These are phyloP conservation scores for Parathielavia hyrcaniae DNA, from an alignment of 495 filamentous ascomycete species.

Conservation along the genomic window DNA sequence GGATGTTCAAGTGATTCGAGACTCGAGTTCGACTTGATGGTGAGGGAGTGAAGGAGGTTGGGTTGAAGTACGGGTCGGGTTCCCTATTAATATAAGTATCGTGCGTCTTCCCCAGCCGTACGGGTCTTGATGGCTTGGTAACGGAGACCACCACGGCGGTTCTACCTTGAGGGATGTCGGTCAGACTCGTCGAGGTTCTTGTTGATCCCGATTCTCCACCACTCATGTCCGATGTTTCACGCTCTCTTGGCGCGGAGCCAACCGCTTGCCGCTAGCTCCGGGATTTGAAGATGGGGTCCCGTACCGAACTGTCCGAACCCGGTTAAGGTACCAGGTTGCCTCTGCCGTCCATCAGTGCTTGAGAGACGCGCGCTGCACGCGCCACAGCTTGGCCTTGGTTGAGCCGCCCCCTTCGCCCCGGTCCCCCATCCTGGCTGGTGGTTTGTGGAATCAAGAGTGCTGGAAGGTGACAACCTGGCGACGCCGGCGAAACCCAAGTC, in stretches of 20 bases:
- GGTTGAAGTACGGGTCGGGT: background rate
- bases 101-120: background rate
- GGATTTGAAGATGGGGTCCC: background rate
- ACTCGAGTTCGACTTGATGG: background rate
- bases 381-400: no score
- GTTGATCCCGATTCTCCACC: conserved; percentile 9
- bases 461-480: background rate
- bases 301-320: no score
- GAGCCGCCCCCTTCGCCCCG: background rate
- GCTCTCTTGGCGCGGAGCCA: background rate
- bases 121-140: background rate
- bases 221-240: conserved; percentile 10
- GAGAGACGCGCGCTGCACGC: no score
- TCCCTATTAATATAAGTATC: background rate
- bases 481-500: background rate
- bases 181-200: background rate
- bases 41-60: no score
- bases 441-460: conserved; percentile 8
- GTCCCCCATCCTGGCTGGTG: background rate
- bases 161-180: background rate
- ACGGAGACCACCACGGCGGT: background rate
- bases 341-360: no score
- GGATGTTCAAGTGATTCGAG: background rate
- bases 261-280: background rate
- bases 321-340: no score